phyloP scores from a whole-genome alignment of 2,329 filamentous ascomycete species.

The Alternaria burnsii region DNA sequence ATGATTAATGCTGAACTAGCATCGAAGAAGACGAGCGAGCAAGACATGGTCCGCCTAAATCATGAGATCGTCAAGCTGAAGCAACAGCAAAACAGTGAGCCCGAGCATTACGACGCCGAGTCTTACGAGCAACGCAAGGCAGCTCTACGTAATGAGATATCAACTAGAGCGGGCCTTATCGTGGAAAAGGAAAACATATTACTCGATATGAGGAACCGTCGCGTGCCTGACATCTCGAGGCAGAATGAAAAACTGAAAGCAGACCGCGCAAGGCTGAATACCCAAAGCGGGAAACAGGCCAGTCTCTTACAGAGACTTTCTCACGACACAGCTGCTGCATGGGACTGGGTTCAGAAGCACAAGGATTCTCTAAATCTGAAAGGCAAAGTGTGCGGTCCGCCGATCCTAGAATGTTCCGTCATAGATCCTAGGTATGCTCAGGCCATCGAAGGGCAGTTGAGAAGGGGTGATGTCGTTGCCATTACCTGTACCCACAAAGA shows the following conservation, averaged over 20 bases:
- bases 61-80: constrained; percentile 69
- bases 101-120: constrained; percentile 72
- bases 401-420: constrained; percentile 80
- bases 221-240: constrained; percentile 17
- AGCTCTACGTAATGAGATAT: constrained; percentile 60
- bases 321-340: constrained; percentile 72
- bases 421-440: constrained; percentile 74
- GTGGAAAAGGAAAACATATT: constrained; percentile 54
- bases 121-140: constrained; percentile 77
- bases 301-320: constrained; percentile 70
- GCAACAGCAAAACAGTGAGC: constrained; percentile 67
- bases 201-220: constrained; percentile 21
- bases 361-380: constrained; percentile 67
- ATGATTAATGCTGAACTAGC: constrained; percentile 52
- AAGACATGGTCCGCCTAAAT: constrained; percentile 42
- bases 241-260: constrained; percentile 40
- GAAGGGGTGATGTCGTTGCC: constrained; percentile 62
- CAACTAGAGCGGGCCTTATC: constrained; percentile 59
- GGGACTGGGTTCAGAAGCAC: constrained; percentile 83
- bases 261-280: constrained; percentile 33
- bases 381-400: constrained; percentile 80
- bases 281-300: constrained; percentile 53
- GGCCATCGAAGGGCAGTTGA: constrained; percentile 66
- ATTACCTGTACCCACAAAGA: constrained; percentile 79
- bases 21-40: constrained; percentile 52